Percentiles rank a stretch among this genome's conserved stretches.
These are phyloP conservation scores for Conticribra weissflogii DNA, from an alignment of 108 stramenopile genomes.

Conservation along the genomic window DNA sequence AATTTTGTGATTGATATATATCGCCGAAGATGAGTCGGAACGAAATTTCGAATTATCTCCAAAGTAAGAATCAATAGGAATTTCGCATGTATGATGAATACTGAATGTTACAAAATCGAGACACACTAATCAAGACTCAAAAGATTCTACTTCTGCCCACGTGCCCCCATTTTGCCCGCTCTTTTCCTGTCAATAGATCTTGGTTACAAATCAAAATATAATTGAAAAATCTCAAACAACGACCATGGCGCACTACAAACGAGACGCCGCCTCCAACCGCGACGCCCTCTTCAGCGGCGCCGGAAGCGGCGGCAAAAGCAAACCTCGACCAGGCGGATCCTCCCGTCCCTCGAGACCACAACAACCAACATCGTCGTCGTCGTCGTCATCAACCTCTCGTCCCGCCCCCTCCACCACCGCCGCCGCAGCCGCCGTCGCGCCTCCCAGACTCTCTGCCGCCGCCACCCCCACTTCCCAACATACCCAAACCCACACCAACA, in stretches of 20 bases:
- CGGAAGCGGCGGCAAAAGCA: conserved; percentile 27
- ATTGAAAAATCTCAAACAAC: neutral
- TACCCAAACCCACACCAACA: neutral
- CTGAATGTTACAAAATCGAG: too few species aligned
- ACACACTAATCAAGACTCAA: too few species aligned
- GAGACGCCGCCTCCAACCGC: conserved; percentile 67
- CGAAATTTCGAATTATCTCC: too few species aligned
- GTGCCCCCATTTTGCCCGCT: too few species aligned
- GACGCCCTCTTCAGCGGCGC: conserved; percentile 77
- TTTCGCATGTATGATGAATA: too few species aligned
- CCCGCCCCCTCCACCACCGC: conserved; percentile 16
- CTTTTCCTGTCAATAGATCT: too few species aligned
- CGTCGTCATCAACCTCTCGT: conserved; percentile 7
- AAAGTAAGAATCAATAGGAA: too few species aligned
- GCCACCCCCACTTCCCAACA: neutral
- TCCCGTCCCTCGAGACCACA: neutral
- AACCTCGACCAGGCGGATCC: conserved; percentile 5
- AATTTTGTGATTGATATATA: too few species aligned
- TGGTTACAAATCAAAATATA: too few species aligned
- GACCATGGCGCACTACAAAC: conserved; percentile 61
- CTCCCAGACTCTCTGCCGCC: too few species aligned
- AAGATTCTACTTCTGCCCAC: too few species aligned
- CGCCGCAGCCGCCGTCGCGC: neutral
- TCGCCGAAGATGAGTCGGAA: too few species aligned
- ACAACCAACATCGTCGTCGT: neutral